Evolutionary conservation across 2,329 filamentous ascomycete species (phyloP), one percentile per base, ranked within the genome.

Genomic region (Apiospora phragmitis): DNA sequence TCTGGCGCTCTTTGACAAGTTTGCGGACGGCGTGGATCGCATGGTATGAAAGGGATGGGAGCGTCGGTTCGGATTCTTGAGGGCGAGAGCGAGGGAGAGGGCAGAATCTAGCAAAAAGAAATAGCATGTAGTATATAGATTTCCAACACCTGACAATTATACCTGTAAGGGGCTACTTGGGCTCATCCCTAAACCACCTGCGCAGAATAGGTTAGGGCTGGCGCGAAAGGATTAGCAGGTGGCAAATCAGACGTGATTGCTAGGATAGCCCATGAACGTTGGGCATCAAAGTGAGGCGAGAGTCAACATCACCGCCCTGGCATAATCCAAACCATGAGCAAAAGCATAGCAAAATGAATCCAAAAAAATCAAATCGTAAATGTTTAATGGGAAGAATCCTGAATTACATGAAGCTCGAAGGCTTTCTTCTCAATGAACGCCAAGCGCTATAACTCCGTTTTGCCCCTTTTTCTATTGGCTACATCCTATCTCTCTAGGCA

Each of bases 1-100:
- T 4, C 72, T 91, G 69, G 76, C 77, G 2, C 65, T 90, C 41
- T 88, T 91, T 75, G 77, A 80, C 29, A 74, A 70, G 74, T 82
- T 81, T 55, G 70, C 65, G 21, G 74, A 72, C 18, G 80, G 79
- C 2, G 75, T 79, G 69, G 62, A 73, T 16, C 71, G 71, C 51
- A 68, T 69, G 29, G 18, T 68, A 62, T 70, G 38, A 51, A 47
- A 67, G 3, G 12, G 7, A 1, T 26, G 42, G 62, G 35, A 45
- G 35, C n/a, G n/a, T 26, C 8, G 62, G n/a, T 11, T 21, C 14
- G 59, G 26, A 59, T 2, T 16, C 14, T 24, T 11, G 12, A n/a
- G 35, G 18, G n/a, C 16, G 18, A 16, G 21, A 16, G 45, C 12
- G 66, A 51, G 43, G 29, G 14, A 32, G 16, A 26, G 14, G 14